Evolutionary conservation across 495 filamentous ascomycete genomes (phyloP).

Genomic region (Penicillium turbatum): DNA sequence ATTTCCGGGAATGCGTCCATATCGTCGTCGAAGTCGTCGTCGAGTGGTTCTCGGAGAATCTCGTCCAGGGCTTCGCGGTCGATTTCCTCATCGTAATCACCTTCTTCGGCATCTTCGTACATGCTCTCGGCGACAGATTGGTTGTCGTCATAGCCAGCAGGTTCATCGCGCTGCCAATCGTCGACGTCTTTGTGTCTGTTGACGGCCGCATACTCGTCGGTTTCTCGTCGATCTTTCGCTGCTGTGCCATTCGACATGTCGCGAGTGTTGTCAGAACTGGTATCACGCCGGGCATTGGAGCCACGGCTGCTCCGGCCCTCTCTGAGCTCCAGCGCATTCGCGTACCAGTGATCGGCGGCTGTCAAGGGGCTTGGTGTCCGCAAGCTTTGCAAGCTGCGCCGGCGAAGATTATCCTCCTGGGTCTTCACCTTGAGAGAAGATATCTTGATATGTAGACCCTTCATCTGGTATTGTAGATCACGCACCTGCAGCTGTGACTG

Average conservation of each 20-base stretch:
- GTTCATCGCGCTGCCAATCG: conserved; percentile 5
- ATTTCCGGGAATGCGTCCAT: neutral
- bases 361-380: conserved; percentile 83
- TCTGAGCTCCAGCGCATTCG: conserved; percentile 44
- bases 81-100: conserved; percentile 47
- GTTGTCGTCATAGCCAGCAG: conserved; percentile 26
- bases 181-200: conserved; percentile 10
- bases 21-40: conserved; percentile 33
- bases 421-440: conserved; percentile 79
- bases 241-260: neutral
- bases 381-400: conserved; percentile 79
- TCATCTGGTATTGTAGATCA: conserved; percentile 87
- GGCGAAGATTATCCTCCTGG: conserved; percentile 74
- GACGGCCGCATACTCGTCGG: neutral
- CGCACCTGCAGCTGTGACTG: conserved; percentile 66
- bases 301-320: conserved; percentile 27
- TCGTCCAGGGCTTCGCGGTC: conserved; percentile 46
- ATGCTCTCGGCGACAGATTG: conserved; percentile 47
- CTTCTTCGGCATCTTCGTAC: conserved; percentile 58
- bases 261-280: conserved; percentile 18
- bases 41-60: conserved; percentile 41
- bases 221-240: conserved; percentile 1
- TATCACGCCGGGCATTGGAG: conserved; percentile 17
- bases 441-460: conserved; percentile 86
- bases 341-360: conserved; percentile 72